These are phyloP conservation scores for Aureobasidium sp. DNA, from an alignment of 2,329 filamentous ascomycete species.

Conservation along the genomic window DNA sequence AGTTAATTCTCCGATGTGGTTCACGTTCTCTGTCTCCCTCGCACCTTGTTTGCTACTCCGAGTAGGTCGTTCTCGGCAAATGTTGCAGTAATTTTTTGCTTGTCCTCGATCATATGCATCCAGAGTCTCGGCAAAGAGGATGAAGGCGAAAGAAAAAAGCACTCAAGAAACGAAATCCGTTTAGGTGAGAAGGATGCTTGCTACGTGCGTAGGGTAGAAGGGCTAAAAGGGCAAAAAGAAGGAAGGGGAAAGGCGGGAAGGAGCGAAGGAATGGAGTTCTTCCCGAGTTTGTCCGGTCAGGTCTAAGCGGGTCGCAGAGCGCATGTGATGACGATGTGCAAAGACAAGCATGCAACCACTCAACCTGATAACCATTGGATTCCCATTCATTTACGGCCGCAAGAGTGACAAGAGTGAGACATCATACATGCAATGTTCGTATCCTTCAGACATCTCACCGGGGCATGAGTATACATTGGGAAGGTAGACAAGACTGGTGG, in stretches of 20 bases:
- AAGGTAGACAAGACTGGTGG: neutral
- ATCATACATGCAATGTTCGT: neutral
- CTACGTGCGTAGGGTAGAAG: neutral
- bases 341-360: neutral
- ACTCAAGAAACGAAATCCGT: neutral
- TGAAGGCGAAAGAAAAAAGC: neutral
- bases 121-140: neutral
- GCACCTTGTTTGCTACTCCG: neutral
- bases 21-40: no score
- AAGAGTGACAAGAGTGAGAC: conserved; percentile 1
- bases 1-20: neutral
- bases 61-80: neutral
- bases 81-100: neutral
- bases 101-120: neutral
- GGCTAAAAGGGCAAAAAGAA: neutral
- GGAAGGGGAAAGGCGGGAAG: neutral
- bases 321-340: neutral
- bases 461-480: neutral
- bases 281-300: neutral
- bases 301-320: neutral
- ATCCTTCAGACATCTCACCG: neutral
- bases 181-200: neutral
- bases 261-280: neutral
- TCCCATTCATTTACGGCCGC: neutral
- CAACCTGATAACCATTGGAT: neutral